Conservation (phyloP, 1,139 yeast species). For the Debaryomyces psychrophilus region DNA sequence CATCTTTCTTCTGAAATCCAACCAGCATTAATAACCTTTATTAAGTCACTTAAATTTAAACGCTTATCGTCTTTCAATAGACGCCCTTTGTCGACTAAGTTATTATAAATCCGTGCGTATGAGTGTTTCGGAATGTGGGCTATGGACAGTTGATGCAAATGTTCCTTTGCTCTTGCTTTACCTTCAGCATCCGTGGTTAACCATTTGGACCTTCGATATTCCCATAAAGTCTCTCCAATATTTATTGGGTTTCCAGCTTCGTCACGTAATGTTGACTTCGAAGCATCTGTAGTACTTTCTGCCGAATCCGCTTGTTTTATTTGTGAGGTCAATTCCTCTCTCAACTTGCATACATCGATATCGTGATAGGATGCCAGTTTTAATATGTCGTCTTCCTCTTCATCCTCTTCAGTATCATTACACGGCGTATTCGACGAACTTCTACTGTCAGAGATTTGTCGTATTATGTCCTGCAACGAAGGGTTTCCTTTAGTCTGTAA, state of each 20-base stretch:
- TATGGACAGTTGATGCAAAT: slow-evolving; percentile 31
- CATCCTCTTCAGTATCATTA: slow-evolving; percentile 25
- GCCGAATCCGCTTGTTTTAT: background rate
- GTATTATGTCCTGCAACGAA: slow-evolving; percentile 31
- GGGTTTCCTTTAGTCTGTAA: slow-evolving; percentile 11
- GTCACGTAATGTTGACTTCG: slow-evolving; percentile 15
- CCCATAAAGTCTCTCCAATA: slow-evolving; percentile 62
- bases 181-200: slow-evolving; percentile 21
- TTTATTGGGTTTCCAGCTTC: slow-evolving; percentile 13
- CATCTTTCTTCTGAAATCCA: slow-evolving; percentile 70
- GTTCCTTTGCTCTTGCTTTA: slow-evolving; percentile 18
- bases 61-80: slow-evolving; percentile 52
- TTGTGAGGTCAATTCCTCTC: slow-evolving; percentile 28
- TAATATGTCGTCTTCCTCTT: slow-evolving; percentile 17
- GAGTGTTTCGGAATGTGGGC: slow-evolving; percentile 49
- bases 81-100: slow-evolving; percentile 60
- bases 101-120: slow-evolving; percentile 58
- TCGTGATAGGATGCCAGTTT: slow-evolving; percentile 21
- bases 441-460: slow-evolving; percentile 18
- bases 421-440: slow-evolving; percentile 14
- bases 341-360: slow-evolving; percentile 31
- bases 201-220: slow-evolving; percentile 63
- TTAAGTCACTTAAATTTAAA: slow-evolving; percentile 61
- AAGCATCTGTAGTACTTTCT: slow-evolving; percentile 9
- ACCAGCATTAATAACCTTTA: slow-evolving; percentile 65